Base-by-base conservation (phyloP, 2,329 filamentous ascomycete genomes). In the Ophiostoma triangulosporum region DNA sequence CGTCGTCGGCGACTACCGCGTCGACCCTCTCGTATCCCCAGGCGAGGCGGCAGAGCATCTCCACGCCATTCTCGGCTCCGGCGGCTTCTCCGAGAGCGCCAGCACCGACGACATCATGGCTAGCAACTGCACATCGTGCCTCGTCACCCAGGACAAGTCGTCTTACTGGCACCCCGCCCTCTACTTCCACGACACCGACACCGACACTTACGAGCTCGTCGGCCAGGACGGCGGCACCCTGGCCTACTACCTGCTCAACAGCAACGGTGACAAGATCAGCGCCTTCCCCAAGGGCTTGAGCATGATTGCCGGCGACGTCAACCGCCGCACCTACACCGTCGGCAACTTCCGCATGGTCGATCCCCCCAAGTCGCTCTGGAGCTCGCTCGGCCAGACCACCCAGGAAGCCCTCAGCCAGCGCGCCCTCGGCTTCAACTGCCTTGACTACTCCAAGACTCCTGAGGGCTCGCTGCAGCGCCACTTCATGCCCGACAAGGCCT, bases 371-470 rank as follows among this genome's bases (percentile, higher is more conserved):
- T 88, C 86, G 12, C 58, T 68, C 24, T 96, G 90, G 90, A 68
- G 68, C 24, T 64, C 68, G 2, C 70, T 80, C 5, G 78, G 83
- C 56, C 76, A 78, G 62, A 84, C 83, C 11, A 68, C 64, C 48
- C 89, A 95, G 70, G 66, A 69, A 15, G 78, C 82, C 51, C 77
- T 96, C 35, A 71, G 70, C 50, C 85, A 95, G 72, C 88, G 90
- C 57, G 88, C 90, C 9, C 62, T 96, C 27, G 91, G 93, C 3
- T 95, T 95, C 78, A 97, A 97, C 74, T 97, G 93, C 69, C 71
- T 98, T 57, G 83, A 97, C 77, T 96, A 96, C 65, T 62, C 61
- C 31, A 72, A 68, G 24, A 62, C 67, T 0, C 72, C 85, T 2
- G 89, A 95, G 66, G 75, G 77, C 1, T 85, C 89, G 14, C 76